A percentile compares a stretch with the other conserved stretches of the same genome.
These are phyloP conservation scores for Halenospora varia DNA, from an alignment of 495 filamentous ascomycete genomes.

Conservation along the genomic window DNA sequence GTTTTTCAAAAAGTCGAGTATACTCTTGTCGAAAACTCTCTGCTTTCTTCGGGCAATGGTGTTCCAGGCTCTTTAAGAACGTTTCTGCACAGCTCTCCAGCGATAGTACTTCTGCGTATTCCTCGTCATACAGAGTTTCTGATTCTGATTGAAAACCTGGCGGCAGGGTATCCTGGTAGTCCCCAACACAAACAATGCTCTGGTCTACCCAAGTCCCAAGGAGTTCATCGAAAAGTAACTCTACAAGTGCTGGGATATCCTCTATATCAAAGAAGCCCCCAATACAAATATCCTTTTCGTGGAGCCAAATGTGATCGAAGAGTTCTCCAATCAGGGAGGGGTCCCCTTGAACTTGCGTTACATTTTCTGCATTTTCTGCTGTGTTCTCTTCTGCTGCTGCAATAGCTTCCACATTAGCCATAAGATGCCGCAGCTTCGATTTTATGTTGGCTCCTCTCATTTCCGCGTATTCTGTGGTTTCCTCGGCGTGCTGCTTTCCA, in stretches of 20 bases:
- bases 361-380: background rate
- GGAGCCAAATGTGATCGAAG: background rate
- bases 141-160: background rate
- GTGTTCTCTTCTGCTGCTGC: background rate
- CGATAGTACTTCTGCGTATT: background rate
- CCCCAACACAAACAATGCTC: background rate
- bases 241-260: background rate
- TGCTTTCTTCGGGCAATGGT: background rate
- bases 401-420: background rate
- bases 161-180: background rate
- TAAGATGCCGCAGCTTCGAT: background rate
- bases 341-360: background rate
- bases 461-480: too few relatives aligned
- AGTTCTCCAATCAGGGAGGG: background rate
- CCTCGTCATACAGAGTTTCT: background rate
- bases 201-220: background rate
- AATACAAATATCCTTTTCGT: background rate
- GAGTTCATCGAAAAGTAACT: background rate
- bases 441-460: background rate
- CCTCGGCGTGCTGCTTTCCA: too few relatives aligned
- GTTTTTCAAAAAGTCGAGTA: background rate
- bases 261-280: background rate
- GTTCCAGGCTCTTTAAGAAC: background rate
- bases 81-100: background rate
- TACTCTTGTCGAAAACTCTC: background rate